Evolutionary conservation across 148 eudicot species (phyloP), one percentile per base, ranked within the genome.

Genomic region (Linanthus parryae): DNA sequence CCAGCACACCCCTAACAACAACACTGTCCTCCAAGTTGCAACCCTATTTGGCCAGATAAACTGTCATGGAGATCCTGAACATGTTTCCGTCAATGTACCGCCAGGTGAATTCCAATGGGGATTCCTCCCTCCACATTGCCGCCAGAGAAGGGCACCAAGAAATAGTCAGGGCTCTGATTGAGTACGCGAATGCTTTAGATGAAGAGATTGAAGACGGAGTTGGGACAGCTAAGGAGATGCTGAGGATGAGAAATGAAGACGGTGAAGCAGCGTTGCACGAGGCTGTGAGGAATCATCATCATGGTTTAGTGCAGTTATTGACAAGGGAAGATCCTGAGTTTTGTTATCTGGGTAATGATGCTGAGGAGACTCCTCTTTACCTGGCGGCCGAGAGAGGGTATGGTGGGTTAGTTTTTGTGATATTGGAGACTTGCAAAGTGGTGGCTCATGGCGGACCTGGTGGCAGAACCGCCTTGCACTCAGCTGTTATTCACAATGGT

Each of bases 11-110:
- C 59, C 48, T 17, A 28, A 40, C 22, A 41, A 41, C 30, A 55
- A 55, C 59, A 40, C 59, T 17, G 20, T 55, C 48, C 59, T 55
- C 44, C 59, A 55, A 13, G 29, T 55, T 26, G 30, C 59, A 19
- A 19, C 59, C n/a, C 59, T 26, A 40, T 55, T 55, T 18, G 48
- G 47, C 21, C 14, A 55, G 9, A n/a, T 35, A 0, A 25, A 40
- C 21, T 40, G 59, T 55, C 25, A 28, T 17, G 6, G 25, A 41
- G 30, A 41, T 41, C 28, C 35, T 54, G 13, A 54, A 8, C 9
- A 4, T 24, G 19, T 21, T n/a, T 5, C 43, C 47, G 0, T 54
- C 58, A 4, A n/a, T 54, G 48, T 16, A 19, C 14, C 10, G 22
- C 5, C 14, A 9, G 33, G 18, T 4, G 16, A 55, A 55, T 28